A percentile compares a stretch with the other conserved stretches of the same genome.
These are phyloP conservation scores for Penicillium pancosmium DNA, from an alignment of 495 filamentous ascomycete species.

Conservation along the genomic window DNA sequence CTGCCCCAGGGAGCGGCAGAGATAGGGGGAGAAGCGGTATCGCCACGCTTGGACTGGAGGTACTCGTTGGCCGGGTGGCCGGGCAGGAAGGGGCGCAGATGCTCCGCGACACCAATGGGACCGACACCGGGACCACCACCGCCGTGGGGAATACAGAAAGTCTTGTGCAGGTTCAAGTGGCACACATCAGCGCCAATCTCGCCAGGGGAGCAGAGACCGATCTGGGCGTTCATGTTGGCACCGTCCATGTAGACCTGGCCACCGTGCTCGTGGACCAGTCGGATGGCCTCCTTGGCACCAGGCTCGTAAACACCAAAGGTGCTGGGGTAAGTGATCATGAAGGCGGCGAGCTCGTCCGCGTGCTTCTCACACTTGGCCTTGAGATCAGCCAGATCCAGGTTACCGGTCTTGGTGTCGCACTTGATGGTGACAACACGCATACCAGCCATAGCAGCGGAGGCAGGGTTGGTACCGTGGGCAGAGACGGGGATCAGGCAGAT, in stretches of 20 bases:
- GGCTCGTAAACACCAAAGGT: conserved; percentile 98
- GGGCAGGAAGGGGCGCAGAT: conserved; percentile 79
- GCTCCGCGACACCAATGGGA: conserved; percentile 88
- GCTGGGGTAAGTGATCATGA: conserved; percentile 99
- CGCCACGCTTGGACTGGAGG: conserved; percentile 63
- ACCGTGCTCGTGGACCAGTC: conserved; percentile 83
- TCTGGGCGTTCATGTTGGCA: conserved; percentile 99
- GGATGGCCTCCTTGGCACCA: conserved; percentile 80
- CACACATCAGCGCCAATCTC: conserved; percentile 98
- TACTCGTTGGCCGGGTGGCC: conserved; percentile 62
- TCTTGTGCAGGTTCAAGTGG: conserved; percentile 98
- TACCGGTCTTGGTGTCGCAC: conserved; percentile 85
- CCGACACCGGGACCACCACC: conserved; percentile 95
- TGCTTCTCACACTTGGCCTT: conserved; percentile 87
- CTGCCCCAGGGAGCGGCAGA: conserved; percentile 89
- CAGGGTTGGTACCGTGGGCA: conserved; percentile 96
- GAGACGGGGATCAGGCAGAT: conserved; percentile 97
- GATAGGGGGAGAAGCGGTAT: conserved; percentile 64
- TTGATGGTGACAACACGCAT: conserved; percentile 96
- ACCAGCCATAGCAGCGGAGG: conserved; percentile 94
- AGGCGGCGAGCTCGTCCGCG: conserved; percentile 82
- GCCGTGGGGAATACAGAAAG: conserved; percentile 98
- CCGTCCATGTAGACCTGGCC: conserved; percentile 99
- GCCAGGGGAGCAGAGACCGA: conserved; percentile 93
- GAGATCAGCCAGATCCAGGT: conserved; percentile 86